These are phyloP conservation scores for Tetraselmis striata DNA, from an alignment of 139 green algal genomes.

Conservation along the genomic window DNA sequence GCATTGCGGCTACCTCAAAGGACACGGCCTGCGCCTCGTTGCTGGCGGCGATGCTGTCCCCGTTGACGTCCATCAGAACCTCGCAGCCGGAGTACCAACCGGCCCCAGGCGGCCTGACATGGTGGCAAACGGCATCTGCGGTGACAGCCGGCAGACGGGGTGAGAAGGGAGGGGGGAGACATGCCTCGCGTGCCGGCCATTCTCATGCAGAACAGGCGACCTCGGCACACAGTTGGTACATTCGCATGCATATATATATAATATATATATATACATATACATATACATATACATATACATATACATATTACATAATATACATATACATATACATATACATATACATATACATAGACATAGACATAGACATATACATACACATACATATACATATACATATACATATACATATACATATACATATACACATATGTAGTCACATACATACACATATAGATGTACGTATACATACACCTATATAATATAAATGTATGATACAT, in stretches of 20 bases:
- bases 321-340: not conserved
- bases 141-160: not conserved
- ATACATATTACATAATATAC: not conserved
- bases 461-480: not conserved
- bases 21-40: not conserved
- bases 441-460: not conserved
- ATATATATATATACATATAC: too few relatives aligned
- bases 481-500: too few relatives aligned
- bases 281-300: too few relatives aligned
- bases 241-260: too few relatives aligned
- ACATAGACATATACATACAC: not conserved
- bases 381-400: not conserved
- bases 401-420: not conserved
- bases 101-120: not conserved
- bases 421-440: not conserved
- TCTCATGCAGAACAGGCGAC: too few relatives aligned
- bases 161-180: too few relatives aligned
- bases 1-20: too few relatives aligned
- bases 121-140: not conserved
- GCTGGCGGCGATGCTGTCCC: not conserved
- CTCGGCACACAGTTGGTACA: too few relatives aligned
- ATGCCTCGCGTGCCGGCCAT: too few relatives aligned
- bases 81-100: not conserved
- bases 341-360: not conserved
- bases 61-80: not conserved